Conservation (phyloP, 2,329 filamentous ascomycete genomes). For the Microdochium bolleyi region DNA sequence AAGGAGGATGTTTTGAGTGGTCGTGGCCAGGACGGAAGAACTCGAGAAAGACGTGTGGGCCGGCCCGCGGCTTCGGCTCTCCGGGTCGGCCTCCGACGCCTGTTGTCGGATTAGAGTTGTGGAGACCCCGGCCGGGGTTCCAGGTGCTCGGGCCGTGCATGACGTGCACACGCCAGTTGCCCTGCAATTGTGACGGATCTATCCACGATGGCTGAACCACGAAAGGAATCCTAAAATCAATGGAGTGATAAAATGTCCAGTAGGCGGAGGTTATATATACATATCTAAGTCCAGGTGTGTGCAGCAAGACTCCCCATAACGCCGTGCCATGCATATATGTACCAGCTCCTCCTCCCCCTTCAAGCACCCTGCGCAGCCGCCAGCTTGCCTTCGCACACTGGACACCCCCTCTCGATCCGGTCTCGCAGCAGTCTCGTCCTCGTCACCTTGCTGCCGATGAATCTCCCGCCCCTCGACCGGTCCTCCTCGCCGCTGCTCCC, state of each 20-base stretch:
- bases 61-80: too few relatives aligned
- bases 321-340: background rate
- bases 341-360: too few relatives aligned
- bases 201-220: background rate
- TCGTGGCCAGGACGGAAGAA: too few relatives aligned
- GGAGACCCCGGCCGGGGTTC: background rate
- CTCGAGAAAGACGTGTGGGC: too few relatives aligned
- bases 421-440: constrained; percentile 73
- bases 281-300: too few relatives aligned
- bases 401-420: constrained; percentile 57
- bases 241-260: background rate
- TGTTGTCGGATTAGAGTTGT: background rate
- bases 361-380: constrained; percentile 10
- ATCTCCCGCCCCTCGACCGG: constrained; percentile 41
- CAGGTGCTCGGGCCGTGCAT: background rate
- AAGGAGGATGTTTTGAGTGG: too few relatives aligned
- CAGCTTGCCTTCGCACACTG: constrained; percentile 39
- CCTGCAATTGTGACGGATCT: background rate
- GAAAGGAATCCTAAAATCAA: background rate
- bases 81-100: too few relatives aligned
- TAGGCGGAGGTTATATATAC: background rate
- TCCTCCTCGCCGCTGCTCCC: constrained; percentile 34
- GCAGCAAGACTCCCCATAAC: too few relatives aligned
- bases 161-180: background rate
- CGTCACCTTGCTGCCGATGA: constrained; percentile 80